Base-by-base conservation (phyloP, 2,329 filamentous ascomycete genomes). In the Mycocentrospora acerina region DNA sequence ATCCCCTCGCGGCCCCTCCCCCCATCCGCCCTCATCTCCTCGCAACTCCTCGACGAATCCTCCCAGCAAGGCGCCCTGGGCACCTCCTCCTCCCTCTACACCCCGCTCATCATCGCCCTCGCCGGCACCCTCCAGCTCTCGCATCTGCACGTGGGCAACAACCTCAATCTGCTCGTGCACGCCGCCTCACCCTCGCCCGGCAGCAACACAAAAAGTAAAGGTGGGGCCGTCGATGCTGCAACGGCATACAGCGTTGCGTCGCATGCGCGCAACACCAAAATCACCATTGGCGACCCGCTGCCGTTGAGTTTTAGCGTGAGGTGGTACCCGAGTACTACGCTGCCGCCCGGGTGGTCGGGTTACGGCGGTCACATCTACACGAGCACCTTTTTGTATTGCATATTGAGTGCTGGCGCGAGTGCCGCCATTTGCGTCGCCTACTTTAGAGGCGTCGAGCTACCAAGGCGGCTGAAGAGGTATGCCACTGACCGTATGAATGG, bases 141-240 rank as follows among this genome's bases (percentile, higher is more conserved):
- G 66, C 93, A 62, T 68, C 76, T 98, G 56, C 93, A 97, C 71
- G 81, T 98, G 53, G 87, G 86, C 60, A 91, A 90, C 5, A 83
- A 88, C 60, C 78, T 97, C 66, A 97, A 97, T 64, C 83, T 97
- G 45, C 75, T 97, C 38, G 77, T 96, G 53, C 93, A 83, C 71
- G 51, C 84, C n/a, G n/a, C n/a, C n/a, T n/a, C n/a, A n/a, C n/a
- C n/a, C n/a, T n/a, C n/a, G n/a, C n/a, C n/a, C n/a, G n/a, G n/a
- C n/a, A n/a, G n/a, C n/a, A n/a, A n/a, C n/a, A n/a, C n/a, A n/a
- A n/a, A n/a, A n/a, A n/a, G n/a, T n/a, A n/a, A n/a, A n/a, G n/a
- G n/a, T n/a, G 90, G 90, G 19, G 89, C 90, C 13, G 79, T 95
- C 28, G 88, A 95, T 59, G 90, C 88, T 12, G 90, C 84, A 15